Base-by-base conservation (phyloP, 352 stramenopile genomes). In the Phytophthora nicotianae region DNA sequence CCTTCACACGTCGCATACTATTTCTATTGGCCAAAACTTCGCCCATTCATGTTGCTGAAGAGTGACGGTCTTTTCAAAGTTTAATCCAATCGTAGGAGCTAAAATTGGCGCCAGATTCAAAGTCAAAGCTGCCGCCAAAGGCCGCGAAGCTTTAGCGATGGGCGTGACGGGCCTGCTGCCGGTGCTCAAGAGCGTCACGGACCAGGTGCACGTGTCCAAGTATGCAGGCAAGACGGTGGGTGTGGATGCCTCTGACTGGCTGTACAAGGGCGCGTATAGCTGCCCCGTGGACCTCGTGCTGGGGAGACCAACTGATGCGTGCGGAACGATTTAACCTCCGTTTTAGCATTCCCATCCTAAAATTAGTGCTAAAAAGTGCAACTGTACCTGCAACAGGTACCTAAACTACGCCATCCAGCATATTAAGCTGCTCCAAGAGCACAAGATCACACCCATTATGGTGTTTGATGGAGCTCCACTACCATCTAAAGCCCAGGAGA, bases 401-500 rank as follows among this genome's bases (percentile, higher is more conserved):
- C 72, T 98, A 16, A 81, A 91, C 50, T 97, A 88, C 62, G 96
- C 83, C 50, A 65, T 98, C 49, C 68, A 91, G 53, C 87, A 91
- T 50, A 81, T 98, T 45, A 88, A 97, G 29, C 32, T 97, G 46
- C 75, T 98, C 16, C 75, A 90, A 47, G 56, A 86, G 13, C 75
- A 97, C 57, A 66, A 86, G 7, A 80, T 98, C 53, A 92, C 74
- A 13, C 94, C 92, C 14, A 74, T 96, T 20, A 77, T 98, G 10
- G 93, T 98, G 9, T 98, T 98, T 29, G 96, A 98, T 65, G 96
- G 95, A n/a, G 93, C 82, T 9, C 66, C 88, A 51, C 50, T 98
- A 20, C 93, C 95, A 0, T 86, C 88, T 7, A 98, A 98, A 68
- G 70, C 64, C 3, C 75, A 75, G 23, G 75, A 88, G 29, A 91